These are phyloP conservation scores for Lachancea sp. DNA, from an alignment of 805 yeast species.

Conservation along the genomic window DNA sequence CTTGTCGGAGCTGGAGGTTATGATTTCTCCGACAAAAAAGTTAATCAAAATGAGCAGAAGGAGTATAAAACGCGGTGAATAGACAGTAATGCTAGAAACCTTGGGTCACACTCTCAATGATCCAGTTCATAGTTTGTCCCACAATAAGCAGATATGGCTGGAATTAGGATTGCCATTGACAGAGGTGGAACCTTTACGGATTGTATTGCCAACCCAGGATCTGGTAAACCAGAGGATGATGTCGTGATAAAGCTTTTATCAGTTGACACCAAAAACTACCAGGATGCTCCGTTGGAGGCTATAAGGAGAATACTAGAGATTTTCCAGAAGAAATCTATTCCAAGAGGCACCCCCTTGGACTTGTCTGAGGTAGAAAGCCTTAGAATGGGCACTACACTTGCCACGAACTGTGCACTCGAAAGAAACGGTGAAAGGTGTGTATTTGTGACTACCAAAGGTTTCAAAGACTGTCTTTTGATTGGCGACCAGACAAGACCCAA, in stretches of 20 bases:
- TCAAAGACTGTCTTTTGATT: conserved; percentile 70
- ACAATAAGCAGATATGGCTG: neutral
- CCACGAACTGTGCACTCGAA: conserved; percentile 90
- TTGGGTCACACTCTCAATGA: neutral
- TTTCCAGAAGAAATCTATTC: conserved; percentile 47
- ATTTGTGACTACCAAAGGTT: conserved; percentile 80
- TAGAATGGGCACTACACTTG: conserved; percentile 92
- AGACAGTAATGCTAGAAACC: neutral
- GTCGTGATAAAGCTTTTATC: conserved; percentile 72
- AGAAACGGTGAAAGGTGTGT: conserved; percentile 89
- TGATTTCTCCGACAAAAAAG: conserved; percentile 1
- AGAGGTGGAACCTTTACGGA: conserved; percentile 94
- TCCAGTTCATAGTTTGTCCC: neutral
- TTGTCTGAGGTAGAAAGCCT: conserved; percentile 58
- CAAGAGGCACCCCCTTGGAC: conserved; percentile 55
- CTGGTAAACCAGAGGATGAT: conserved; percentile 43
- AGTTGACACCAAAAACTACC: conserved; percentile 81
- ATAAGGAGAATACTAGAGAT: conserved; percentile 69
- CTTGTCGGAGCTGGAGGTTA: neutral
- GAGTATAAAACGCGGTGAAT: neutral
- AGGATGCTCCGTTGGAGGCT: conserved; percentile 91
- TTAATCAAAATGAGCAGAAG: neutral
- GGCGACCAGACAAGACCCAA: conserved; percentile 92
- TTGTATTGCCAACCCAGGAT: conserved; percentile 46
- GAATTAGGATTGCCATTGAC: conserved; percentile 39